Conservation (phyloP, 305 asterid genomes). For the Withania somnifera region DNA sequence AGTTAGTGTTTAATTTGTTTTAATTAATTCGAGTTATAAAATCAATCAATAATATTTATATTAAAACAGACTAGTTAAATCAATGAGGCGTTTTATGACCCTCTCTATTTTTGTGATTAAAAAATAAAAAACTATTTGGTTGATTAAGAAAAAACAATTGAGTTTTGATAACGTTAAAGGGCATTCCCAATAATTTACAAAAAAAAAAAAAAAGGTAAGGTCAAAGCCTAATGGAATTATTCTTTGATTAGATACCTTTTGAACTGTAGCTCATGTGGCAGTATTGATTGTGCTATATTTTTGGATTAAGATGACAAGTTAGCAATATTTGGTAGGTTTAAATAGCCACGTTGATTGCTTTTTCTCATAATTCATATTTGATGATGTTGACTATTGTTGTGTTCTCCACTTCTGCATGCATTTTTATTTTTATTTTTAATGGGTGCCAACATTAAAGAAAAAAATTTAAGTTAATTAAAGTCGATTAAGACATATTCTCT, state of each 20-base stretch:
- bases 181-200: background rate
- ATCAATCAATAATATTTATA: no score
- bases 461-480: background rate
- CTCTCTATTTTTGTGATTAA: no score
- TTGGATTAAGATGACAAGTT: background rate
- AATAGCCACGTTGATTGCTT: constrained; percentile 6
- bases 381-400: constrained; percentile 5
- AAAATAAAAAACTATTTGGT: background rate
- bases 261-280: constrained; percentile 28
- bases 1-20: no score
- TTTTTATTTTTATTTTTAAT: no score
- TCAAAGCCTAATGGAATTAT: background rate
- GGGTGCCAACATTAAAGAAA: no score
- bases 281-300: background rate
- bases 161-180: background rate
- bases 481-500: no score
- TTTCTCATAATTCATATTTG: background rate
- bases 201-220: background rate
- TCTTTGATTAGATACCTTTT: constrained; percentile 5
- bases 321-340: constrained; percentile 12
- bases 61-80: no score
- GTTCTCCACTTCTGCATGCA: background rate
- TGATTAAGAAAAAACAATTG: background rate
- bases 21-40: no score
- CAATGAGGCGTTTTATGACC: no score